Evolutionary conservation across 1,139 yeast species (phyloP).

Genomic region (Magnusiomyces paraingens): DNA sequence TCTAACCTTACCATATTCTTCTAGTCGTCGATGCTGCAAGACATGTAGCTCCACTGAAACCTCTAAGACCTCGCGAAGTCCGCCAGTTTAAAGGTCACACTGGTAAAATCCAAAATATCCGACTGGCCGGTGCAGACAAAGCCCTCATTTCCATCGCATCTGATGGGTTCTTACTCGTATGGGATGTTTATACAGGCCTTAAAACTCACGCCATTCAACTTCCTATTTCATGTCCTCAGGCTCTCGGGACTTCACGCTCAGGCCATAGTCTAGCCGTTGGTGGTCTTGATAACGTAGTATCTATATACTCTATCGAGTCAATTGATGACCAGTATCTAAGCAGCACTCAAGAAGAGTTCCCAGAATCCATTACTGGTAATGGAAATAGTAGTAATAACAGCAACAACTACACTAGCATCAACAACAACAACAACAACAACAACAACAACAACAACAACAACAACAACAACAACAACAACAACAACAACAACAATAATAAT

Average conservation of each 20-base stretch:
- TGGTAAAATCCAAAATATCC: slow-evolving; percentile 61
- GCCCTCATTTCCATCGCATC: slow-evolving; percentile 69
- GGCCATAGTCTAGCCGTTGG: slow-evolving; percentile 68
- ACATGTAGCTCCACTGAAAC: slow-evolving; percentile 12
- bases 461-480: neutral
- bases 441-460: slow-evolving; percentile 14
- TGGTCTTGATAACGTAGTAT: slow-evolving; percentile 74
- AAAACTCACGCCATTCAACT: slow-evolving; percentile 58
- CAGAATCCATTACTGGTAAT: slow-evolving; percentile 5
- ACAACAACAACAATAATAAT: slow-evolving; percentile 14
- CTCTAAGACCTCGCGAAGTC: neutral
- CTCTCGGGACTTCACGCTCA: slow-evolving; percentile 67
- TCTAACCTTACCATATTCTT: neutral
- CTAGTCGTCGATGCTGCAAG: slow-evolving; percentile 6
- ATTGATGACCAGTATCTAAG: slow-evolving; percentile 6
- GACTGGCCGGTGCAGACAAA: slow-evolving; percentile 60
- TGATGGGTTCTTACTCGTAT: slow-evolving; percentile 77
- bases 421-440: neutral
- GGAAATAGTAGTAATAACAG: neutral
- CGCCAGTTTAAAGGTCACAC: slow-evolving; percentile 59
- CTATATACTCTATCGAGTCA: slow-evolving; percentile 48
- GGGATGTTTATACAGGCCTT: slow-evolving; percentile 74
- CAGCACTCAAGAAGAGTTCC: neutral
- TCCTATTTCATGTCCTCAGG: slow-evolving; percentile 65
- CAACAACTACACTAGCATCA: slow-evolving; percentile 15